phyloP scores from a whole-genome alignment of 2,329 filamentous ascomycete species.

The Fusarium transvaalense region DNA sequence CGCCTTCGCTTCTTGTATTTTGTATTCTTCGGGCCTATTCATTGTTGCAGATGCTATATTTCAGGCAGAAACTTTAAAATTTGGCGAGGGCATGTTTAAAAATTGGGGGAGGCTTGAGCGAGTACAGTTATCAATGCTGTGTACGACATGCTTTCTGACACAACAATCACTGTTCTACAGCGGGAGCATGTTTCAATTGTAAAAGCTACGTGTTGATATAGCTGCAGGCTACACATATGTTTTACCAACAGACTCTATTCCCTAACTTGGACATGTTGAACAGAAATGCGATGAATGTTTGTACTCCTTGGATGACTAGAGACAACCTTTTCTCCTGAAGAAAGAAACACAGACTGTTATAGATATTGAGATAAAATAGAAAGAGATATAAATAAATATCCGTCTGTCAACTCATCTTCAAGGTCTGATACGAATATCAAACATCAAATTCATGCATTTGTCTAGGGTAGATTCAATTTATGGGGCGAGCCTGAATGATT shows the following conservation, averaged over 20 bases:
- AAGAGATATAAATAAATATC: not conserved
- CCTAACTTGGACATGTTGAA: not conserved
- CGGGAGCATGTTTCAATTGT: not conserved
- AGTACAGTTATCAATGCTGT: not conserved
- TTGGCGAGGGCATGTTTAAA: not conserved
- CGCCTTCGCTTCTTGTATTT: not conserved
- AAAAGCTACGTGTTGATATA: not conserved
- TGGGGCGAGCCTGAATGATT: constrained; percentile 26
- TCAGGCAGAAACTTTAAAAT: not conserved
- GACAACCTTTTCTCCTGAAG: too few relatives aligned
- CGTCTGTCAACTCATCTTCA: not conserved
- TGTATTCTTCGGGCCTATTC: not conserved
- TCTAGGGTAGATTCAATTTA: constrained; percentile 11
- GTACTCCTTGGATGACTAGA: not conserved
- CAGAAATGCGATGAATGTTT: not conserved
- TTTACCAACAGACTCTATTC: not conserved
- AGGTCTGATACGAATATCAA: not conserved
- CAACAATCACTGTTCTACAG: not conserved
- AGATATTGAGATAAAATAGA: not conserved
- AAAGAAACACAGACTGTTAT: not conserved
- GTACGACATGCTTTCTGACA: not conserved
- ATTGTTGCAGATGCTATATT: not conserved
- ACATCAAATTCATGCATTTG: not conserved
- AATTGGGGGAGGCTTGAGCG: not conserved
- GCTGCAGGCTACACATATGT: not conserved